A percentile compares a stretch with the other conserved stretches of the same genome.
Conservation (phyloP, 306 rosid genomes). For the Begonia fuchsioides region DNA sequence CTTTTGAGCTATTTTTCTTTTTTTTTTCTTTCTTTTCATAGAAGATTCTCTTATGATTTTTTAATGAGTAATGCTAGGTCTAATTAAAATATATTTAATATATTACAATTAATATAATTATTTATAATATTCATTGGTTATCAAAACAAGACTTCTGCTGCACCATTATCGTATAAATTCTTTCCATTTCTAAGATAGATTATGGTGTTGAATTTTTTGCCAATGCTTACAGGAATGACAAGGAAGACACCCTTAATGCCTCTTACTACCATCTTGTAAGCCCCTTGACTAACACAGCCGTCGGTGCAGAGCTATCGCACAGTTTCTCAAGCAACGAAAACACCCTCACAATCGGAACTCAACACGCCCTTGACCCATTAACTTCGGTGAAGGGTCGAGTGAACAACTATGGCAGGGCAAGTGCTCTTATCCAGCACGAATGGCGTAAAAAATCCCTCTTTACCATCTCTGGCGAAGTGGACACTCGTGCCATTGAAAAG, state of each 20-base stretch:
- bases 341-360: constrained; percentile 63
- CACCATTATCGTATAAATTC: no score
- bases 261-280: constrained; percentile 69
- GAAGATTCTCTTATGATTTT: no score
- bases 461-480: constrained; percentile 81
- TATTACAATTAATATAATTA: no score
- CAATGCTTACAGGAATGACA: constrained; percentile 49
- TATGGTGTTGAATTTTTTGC: no score
- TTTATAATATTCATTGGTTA: no score
- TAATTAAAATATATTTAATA: no score
- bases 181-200: no score
- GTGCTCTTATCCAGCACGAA: constrained; percentile 78
- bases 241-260: constrained; percentile 59
- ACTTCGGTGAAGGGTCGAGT: constrained; percentile 76
- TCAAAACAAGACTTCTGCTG: no score
- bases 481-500: constrained; percentile 66
- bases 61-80: no score
- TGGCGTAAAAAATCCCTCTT: constrained; percentile 67
- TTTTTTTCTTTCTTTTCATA: no score
- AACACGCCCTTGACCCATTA: constrained; percentile 74
- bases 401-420: constrained; percentile 69
- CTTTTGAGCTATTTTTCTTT: no score
- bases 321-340: constrained; percentile 65
- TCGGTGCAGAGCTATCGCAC: constrained; percentile 82
- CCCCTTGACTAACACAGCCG: constrained; percentile 75